These are phyloP conservation scores for Hanseniaspora meyeri DNA, from an alignment of 805 yeast species.

Conservation along the genomic window DNA sequence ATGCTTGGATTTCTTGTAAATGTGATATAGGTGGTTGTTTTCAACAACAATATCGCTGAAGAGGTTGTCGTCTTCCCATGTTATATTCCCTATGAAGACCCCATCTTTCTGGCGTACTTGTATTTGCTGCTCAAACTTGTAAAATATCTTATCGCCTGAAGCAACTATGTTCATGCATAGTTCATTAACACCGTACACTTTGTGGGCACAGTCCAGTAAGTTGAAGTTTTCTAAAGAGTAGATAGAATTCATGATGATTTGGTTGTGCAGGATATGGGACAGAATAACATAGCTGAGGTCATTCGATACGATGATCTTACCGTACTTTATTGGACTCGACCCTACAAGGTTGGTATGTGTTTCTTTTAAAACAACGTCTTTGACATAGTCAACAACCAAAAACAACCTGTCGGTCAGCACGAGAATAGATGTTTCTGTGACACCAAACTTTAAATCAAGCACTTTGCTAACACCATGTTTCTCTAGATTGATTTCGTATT, in stretches of 20 bases:
- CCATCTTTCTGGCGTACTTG: constrained; percentile 1
- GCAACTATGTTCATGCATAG: neutral
- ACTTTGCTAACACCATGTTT: neutral
- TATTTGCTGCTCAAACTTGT: neutral
- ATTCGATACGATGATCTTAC: neutral
- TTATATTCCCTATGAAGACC: neutral
- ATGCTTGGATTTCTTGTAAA: neutral
- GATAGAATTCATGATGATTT: neutral
- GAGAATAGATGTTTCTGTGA: constrained; percentile 5
- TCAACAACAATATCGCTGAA: neutral
- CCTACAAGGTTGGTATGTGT: neutral
- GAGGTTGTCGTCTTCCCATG: neutral
- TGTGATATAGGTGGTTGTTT: neutral
- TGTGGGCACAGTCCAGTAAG: neutral
- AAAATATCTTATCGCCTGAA: neutral
- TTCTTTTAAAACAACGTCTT: neutral
- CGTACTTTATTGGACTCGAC: neutral
- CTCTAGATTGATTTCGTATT: neutral
- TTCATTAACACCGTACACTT: neutral
- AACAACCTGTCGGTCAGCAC: neutral
- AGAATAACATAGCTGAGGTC: neutral
- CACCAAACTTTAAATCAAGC: constrained; percentile 8
- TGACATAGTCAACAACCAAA: constrained; percentile 1
- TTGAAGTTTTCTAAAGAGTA: constrained; percentile 6
- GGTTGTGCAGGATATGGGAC: neutral